Percentiles rank a stretch among this genome's conserved stretches.
Evolutionary conservation across 169 alveolate genomes (phyloP).

Genomic region (Plasmodium ovale): DNA sequence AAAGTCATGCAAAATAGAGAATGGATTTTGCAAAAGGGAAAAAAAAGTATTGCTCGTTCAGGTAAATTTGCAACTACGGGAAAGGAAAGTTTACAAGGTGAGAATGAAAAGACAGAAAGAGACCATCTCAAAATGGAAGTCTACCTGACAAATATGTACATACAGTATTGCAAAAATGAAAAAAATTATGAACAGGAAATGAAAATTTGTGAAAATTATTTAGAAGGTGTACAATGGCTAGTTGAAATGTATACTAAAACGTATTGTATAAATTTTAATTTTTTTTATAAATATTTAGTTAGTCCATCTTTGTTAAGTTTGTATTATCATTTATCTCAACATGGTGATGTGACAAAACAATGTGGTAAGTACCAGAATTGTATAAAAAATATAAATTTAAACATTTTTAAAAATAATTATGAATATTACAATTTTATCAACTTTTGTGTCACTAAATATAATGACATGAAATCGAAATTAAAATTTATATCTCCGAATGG

Average conservation of each 20-base stretch:
- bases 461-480: not conserved
- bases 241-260: slow-evolving; percentile 73
- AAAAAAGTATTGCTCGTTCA: not conserved
- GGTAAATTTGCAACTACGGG: not conserved
- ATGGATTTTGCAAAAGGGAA: not conserved
- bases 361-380: not conserved
- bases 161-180: slow-evolving; percentile 34
- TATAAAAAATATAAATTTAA: slow-evolving; percentile 41
- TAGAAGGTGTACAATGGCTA: slow-evolving; percentile 72
- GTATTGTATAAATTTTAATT: slow-evolving; percentile 70
- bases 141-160: slow-evolving; percentile 12
- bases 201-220: slow-evolving; percentile 58
- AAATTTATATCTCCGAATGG: not conserved
- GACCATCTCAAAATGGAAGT: slow-evolving; percentile 26
- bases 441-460: slow-evolving; percentile 49
- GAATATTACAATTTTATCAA: slow-evolving; percentile 65
- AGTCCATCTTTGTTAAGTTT: slow-evolving; percentile 70
- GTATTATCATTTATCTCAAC: slow-evolving; percentile 34
- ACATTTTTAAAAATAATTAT: slow-evolving; percentile 48
- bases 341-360: not conserved
- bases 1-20: not conserved
- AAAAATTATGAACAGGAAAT: slow-evolving; percentile 41
- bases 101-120: not conserved
- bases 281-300: slow-evolving; percentile 42
- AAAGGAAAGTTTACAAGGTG: not conserved